phyloP scores from a whole-genome alignment of 768 basidiomycete genomes.

The Phallus indusiatus region DNA sequence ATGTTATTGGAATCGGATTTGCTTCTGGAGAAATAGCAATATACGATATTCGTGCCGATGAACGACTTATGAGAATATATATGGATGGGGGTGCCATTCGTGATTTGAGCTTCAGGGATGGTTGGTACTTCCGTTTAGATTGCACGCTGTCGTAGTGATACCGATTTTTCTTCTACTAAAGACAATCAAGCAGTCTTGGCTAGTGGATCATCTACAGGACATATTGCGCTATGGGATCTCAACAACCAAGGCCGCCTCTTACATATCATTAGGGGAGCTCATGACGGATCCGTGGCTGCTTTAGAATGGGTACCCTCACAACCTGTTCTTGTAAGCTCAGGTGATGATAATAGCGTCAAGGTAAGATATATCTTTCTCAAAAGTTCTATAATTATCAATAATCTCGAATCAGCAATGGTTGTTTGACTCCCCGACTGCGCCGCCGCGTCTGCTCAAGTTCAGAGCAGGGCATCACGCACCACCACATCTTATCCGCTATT shows the following conservation, averaged over 20 bases:
- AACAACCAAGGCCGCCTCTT: constrained; percentile 71
- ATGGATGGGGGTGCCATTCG: constrained; percentile 81
- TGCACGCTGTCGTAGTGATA: not conserved
- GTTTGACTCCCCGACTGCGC: constrained; percentile 81
- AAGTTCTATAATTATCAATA: not conserved
- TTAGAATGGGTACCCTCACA: constrained; percentile 92
- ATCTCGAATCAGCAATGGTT: constrained; percentile 76
- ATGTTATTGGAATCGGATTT: constrained; percentile 91
- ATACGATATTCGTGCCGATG: constrained; percentile 85
- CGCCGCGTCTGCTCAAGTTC: constrained; percentile 84
- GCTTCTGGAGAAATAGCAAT: constrained; percentile 80
- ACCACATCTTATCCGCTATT: constrained; percentile 87
- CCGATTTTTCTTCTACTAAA: constrained; percentile 21
- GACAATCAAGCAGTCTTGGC: constrained; percentile 87
- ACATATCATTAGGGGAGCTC: constrained; percentile 81
- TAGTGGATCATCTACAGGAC: constrained; percentile 76
- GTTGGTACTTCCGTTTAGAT: constrained; percentile 30
- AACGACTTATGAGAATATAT: constrained; percentile 77
- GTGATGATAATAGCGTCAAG: constrained; percentile 94
- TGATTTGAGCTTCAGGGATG: constrained; percentile 77
- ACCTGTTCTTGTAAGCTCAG: constrained; percentile 79
- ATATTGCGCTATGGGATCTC: constrained; percentile 91
- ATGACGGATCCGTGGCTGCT: constrained; percentile 74
- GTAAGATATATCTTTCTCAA: constrained; percentile 29
- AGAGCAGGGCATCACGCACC: constrained; percentile 89